Base-by-base conservation (phyloP, 2,329 filamentous ascomycete genomes). In the Pseudogymnoascus sp. region DNA sequence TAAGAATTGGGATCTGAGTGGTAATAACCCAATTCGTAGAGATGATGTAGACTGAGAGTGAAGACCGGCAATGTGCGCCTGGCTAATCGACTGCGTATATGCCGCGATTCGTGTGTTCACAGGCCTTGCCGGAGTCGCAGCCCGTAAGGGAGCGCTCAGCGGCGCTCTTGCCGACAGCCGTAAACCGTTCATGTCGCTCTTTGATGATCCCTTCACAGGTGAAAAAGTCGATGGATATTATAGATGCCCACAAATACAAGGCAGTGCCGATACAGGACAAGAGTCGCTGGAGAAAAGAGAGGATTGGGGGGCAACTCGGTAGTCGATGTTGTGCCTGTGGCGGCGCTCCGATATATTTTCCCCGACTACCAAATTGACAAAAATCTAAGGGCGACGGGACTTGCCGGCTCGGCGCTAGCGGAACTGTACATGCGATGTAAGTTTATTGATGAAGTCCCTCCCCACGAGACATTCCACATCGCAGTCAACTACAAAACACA, bases 1-100 rank as follows among this genome's bases (percentile, higher is more conserved):
- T 69, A 76, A 66, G 73, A 75, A 68, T 73, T 72, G 67, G 67
- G 76, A 71, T 62, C 71, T 63, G 58, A 73, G 65, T 37, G 60
- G 60, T 40, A 61, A 40, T 27, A 62, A 37, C 29, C 27, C 25
- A 72, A 75, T 69, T 62, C 71, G 70, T 67, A 67, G 63, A 62
- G 69, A 65, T 25, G 61, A 69, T 62, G 71, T 66, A 60, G 71
- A 70, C 33, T 67, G 68, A 31, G 61, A 67, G 62, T 65, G 64
- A 60, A 68, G 15, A 60, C 63, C 61, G 18, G 68, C 68, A 25
- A 15, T 62, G 39, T 70, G 70, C 45, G 67, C 69, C 60, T 74
- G 73, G 60, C 70, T 71, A 36, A 75, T 65, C 48, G 74, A 68
- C 62, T 70, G 70, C 65, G 72, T 73, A 61, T 69, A 72, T 48